Evolutionary conservation across 2,329 filamentous ascomycete species (phyloP).

Genomic region (Penicillium sp.): DNA sequence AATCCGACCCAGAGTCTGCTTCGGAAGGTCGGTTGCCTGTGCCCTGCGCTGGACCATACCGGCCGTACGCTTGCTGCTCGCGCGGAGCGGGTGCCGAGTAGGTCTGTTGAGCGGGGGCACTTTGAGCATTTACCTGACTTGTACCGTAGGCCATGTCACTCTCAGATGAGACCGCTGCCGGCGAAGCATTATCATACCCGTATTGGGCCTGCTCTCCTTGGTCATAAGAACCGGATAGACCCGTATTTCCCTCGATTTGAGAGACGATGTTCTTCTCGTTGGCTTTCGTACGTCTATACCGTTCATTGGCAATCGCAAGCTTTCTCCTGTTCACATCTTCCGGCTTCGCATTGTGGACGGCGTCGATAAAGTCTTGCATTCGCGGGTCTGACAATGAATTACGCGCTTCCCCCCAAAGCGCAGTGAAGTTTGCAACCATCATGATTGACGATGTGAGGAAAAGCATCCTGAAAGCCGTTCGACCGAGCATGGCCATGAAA

Average conservation of each 20-base stretch:
- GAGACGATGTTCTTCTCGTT: conserved; percentile 8
- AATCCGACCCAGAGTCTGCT: conserved; percentile 22
- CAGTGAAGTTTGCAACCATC: conserved; percentile 10
- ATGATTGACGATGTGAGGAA: conserved; percentile 15
- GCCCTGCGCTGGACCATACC: neutral
- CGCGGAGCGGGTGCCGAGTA: neutral
- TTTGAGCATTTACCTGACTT: neutral
- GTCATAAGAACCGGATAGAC: neutral
- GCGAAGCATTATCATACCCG: conserved; percentile 4
- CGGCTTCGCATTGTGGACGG: conserved; percentile 20
- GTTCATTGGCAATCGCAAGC: conserved; percentile 16
- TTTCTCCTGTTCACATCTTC: conserved; percentile 29
- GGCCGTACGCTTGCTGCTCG: conserved; percentile 1
- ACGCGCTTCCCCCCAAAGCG: conserved; percentile 17
- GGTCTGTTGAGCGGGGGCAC: neutral
- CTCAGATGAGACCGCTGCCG: conserved; percentile 7
- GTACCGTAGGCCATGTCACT: conserved; percentile 6
- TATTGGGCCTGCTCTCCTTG: conserved; percentile 9
- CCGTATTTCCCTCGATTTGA: conserved; percentile 6
- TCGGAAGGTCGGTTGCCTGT: conserved; percentile 6
- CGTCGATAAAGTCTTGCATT: conserved; percentile 26
- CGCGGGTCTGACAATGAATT: conserved; percentile 27
- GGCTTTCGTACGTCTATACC: neutral
- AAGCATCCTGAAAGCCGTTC: conserved; percentile 18
- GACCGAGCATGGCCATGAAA: neutral